These are phyloP conservation scores for Aquilaria malaccensis DNA, from an alignment of 345 rosid species.

Conservation along the genomic window DNA sequence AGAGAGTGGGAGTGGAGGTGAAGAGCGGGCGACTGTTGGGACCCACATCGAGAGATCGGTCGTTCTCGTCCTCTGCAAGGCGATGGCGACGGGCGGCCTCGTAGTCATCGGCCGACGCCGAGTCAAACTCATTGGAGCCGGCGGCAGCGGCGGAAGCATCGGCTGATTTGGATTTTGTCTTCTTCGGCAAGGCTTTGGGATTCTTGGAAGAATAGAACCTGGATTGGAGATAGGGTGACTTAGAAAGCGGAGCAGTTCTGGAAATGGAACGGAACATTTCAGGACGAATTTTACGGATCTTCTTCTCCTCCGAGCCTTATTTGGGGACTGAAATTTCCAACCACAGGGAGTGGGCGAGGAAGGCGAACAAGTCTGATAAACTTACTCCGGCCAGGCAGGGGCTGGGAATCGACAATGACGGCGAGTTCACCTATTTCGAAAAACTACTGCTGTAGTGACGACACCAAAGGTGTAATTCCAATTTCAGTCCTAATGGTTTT, in stretches of 20 bases:
- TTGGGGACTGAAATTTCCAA: too few relatives aligned
- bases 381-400: too few relatives aligned
- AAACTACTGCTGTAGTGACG: too few relatives aligned
- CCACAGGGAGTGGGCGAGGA: too few relatives aligned
- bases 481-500: too few relatives aligned
- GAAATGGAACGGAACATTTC: constrained; percentile 11
- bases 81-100: constrained; percentile 46
- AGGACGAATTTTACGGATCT: too few relatives aligned
- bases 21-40: constrained; percentile 68
- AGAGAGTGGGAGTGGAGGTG: constrained; percentile 51
- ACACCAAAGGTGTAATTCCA: too few relatives aligned
- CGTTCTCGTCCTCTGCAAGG: constrained; percentile 57
- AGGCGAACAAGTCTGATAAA: too few relatives aligned
- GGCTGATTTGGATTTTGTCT: constrained; percentile 32
- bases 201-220: constrained; percentile 31
- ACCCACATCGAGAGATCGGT: constrained; percentile 63
- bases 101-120: constrained; percentile 30
- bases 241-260: neutral
- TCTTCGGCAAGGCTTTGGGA: constrained; percentile 32
- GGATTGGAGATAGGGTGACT: neutral
- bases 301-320: neutral
- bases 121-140: constrained; percentile 24
- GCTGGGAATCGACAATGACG: too few relatives aligned
- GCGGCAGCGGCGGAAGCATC: constrained; percentile 25
- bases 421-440: too few relatives aligned